A percentile compares a stretch with the other conserved stretches of the same genome.
phyloP scores from a whole-genome alignment of 257 asterid species.

The Rehmannia glutinosa region DNA sequence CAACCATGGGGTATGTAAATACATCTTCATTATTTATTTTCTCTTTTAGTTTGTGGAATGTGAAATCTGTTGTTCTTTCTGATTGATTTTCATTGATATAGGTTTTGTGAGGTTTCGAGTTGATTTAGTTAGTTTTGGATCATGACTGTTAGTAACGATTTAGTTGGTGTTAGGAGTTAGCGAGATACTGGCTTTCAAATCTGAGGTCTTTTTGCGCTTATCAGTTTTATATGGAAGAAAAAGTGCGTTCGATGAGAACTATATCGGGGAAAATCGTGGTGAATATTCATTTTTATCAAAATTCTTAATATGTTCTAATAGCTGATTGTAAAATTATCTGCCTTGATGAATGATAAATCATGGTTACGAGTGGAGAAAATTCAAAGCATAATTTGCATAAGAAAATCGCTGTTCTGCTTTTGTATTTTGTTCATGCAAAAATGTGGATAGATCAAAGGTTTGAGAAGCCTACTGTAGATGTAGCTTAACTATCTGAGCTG shows the following conservation, averaged over 20 bases:
- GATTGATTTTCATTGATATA: neutral
- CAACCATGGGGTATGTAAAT: constrained; percentile 44
- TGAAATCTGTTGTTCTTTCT: neutral
- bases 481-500: neutral
- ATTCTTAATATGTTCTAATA: neutral
- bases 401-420: too few relatives aligned
- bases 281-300: neutral
- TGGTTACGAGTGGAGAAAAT: neutral
- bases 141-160: neutral
- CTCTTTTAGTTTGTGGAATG: neutral
- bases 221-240: neutral
- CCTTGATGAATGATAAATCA: neutral
- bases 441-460: too few relatives aligned
- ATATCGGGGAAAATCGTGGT: neutral
- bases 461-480: neutral
- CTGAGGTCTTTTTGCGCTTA: neutral
- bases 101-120: neutral
- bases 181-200: neutral
- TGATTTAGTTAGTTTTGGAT: neutral
- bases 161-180: neutral
- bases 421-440: too few relatives aligned
- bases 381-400: neutral
- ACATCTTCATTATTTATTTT: neutral
- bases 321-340: neutral
- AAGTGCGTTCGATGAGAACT: neutral